Evolutionary conservation across 78 protist genomes (phyloP), one percentile per base, ranked within the genome.

Genomic region (Pigoraptor vietnamica): DNA sequence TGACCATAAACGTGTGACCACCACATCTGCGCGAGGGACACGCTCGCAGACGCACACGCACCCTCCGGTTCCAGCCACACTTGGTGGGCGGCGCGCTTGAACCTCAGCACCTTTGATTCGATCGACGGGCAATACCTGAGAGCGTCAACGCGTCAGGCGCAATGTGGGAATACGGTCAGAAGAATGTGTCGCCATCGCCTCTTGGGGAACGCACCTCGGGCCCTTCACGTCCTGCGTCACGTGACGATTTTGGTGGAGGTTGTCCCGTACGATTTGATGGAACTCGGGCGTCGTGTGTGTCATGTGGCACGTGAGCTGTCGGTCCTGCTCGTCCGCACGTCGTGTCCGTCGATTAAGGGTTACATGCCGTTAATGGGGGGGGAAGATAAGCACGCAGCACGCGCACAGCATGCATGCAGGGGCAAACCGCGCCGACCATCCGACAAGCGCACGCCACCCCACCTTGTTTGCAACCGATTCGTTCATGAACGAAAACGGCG

Each of bases 41-140:
- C n/a, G n/a, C n/a, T n/a, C n/a, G n/a, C n/a, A n/a, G n/a, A n/a
- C n/a, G n/a, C n/a, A n/a, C n/a, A 39, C 33, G 1, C 23, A 29
- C 95, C 99, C 36, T 98, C 99, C 1, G 99, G 99, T 90, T 98
- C 99, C 10, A 98, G 93, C 98, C 98, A 98, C 10, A 98, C 48
- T 37, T 23, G 29, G 91, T 55, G 86, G 24, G 87, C 1, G 14
- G 40, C n/a, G 29, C 25, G 0, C 37, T 88, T 24, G 39, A 39
- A 88, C 23, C 90, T 79, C 48, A 87, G 0, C 14, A 92, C 93
- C 82, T 97, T 96, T 21, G 94, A 32, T 89, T 97, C 98, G 86
- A 98, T 93, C 6, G 98, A 95, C 23, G 99, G 99, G 86, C 99
- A 98, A 84, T 92, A 92, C 32, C 94, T 81, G 84, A 21, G 84